Evolutionary conservation across 805 yeast genomes (phyloP).

Genomic region (Cyberlindnera mycetangii): DNA sequence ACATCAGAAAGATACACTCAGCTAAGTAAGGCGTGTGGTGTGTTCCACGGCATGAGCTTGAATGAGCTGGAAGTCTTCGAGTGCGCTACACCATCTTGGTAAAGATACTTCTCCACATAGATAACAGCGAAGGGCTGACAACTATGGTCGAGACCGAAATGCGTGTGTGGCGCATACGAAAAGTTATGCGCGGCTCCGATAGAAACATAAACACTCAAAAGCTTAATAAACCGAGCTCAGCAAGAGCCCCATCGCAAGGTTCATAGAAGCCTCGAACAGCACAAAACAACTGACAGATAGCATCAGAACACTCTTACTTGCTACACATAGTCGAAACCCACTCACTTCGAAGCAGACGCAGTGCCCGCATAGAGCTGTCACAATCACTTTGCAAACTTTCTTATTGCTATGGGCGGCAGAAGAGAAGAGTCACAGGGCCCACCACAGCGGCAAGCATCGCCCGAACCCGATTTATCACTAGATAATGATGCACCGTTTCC

Average conservation of each 20-base stretch:
- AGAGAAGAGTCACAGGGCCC: neutral
- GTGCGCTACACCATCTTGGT: no score
- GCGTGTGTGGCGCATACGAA: neutral
- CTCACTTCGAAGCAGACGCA: no score
- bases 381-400: neutral
- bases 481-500: slow-evolving; percentile 6
- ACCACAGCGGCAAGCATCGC: slow-evolving; percentile 1
- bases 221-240: no score
- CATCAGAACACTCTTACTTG: no score
- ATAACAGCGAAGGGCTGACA: neutral
- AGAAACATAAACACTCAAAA: neutral
- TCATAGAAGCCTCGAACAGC: no score
- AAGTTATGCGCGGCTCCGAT: neutral
- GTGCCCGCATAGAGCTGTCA: neutral
- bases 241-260: neutral
- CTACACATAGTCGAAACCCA: no score
- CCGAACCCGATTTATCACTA: slow-evolving; percentile 2
- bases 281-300: neutral
- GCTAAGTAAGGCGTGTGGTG: no score
- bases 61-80: no score
- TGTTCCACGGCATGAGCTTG: no score
- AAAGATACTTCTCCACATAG: no score
- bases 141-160: neutral
- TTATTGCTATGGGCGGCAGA: neutral
- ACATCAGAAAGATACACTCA: no score